Evolutionary conservation across 495 filamentous ascomycete species (phyloP).

Genomic region (Penicillium maclennaniae): DNA sequence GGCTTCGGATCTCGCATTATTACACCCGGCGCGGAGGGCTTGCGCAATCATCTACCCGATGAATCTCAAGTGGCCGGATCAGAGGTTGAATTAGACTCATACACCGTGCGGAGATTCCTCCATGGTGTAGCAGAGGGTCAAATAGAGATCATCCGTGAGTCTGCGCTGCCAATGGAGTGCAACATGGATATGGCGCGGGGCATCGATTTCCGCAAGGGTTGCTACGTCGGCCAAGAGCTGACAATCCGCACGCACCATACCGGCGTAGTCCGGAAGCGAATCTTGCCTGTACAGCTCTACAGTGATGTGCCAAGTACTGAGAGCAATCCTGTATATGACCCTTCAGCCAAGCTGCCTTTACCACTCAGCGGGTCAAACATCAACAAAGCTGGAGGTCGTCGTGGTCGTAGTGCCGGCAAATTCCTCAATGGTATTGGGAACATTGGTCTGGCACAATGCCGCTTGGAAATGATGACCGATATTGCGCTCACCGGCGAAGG

Average conservation of each 20-base stretch:
- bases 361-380: slow-evolving; percentile 42
- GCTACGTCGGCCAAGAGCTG: slow-evolving; percentile 94
- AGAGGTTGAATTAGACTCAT: slow-evolving; percentile 39
- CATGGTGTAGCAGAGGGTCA: slow-evolving; percentile 82
- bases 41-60: slow-evolving; percentile 37
- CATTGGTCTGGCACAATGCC: slow-evolving; percentile 81
- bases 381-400: slow-evolving; percentile 43
- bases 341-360: slow-evolving; percentile 25
- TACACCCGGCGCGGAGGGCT: slow-evolving; percentile 36
- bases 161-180: slow-evolving; percentile 72
- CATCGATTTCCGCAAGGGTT: slow-evolving; percentile 92
- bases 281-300: slow-evolving; percentile 84
- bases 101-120: slow-evolving; percentile 69
- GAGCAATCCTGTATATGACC: slow-evolving; percentile 50
- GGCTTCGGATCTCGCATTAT: slow-evolving; percentile 62
- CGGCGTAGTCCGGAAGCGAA: slow-evolving; percentile 84
- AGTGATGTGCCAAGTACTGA: slow-evolving; percentile 32
- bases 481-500: slow-evolving; percentile 60
- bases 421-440: slow-evolving; percentile 75
- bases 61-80: slow-evolving; percentile 32
- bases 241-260: slow-evolving; percentile 93
- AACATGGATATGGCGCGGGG: slow-evolving; percentile 80
- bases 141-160: slow-evolving; percentile 63
- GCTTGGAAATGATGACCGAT: slow-evolving; percentile 86
- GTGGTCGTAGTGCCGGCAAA: slow-evolving; percentile 69